Evolutionary conservation across 2,329 filamentous ascomycete genomes (phyloP).

Genomic region (Ascochyta pisi): DNA sequence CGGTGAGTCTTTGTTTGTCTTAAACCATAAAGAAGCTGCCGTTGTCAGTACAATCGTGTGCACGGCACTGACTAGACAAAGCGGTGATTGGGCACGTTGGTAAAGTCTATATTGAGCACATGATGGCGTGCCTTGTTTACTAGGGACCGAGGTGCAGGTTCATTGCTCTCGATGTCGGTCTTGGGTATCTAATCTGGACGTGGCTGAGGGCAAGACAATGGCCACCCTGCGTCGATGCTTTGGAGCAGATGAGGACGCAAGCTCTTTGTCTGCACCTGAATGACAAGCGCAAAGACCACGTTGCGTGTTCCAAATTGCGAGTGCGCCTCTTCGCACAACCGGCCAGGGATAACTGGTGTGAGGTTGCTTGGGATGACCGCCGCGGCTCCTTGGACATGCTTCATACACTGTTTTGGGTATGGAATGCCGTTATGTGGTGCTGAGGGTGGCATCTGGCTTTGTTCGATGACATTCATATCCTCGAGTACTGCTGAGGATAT

Average conservation of each 20-base stretch:
- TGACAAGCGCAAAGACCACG: not conserved
- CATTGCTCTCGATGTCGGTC: not conserved
- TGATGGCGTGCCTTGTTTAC: not conserved
- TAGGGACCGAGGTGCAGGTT: not conserved
- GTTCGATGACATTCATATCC: not conserved
- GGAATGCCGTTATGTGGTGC: not conserved
- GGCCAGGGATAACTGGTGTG: not conserved
- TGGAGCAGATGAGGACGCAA: not conserved
- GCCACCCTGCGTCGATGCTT: not conserved
- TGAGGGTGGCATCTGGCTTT: not conserved
- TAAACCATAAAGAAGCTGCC: too few relatives aligned
- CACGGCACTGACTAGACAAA: not conserved
- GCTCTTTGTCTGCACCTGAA: not conserved
- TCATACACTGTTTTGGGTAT: not conserved
- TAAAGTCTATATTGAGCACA: not conserved
- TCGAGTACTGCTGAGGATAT: slow-evolving; percentile 2
- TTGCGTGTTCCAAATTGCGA: not conserved
- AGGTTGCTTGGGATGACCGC: not conserved
- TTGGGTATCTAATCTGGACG: not conserved
- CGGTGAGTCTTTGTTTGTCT: not conserved
- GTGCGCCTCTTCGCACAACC: not conserved
- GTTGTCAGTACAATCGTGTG: not conserved
- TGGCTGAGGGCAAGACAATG: not conserved
- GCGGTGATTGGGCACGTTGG: not conserved
- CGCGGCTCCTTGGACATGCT: not conserved